Conservation (phyloP, 352 stramenopile species). For the Paralagenidium karlingii region DNA sequence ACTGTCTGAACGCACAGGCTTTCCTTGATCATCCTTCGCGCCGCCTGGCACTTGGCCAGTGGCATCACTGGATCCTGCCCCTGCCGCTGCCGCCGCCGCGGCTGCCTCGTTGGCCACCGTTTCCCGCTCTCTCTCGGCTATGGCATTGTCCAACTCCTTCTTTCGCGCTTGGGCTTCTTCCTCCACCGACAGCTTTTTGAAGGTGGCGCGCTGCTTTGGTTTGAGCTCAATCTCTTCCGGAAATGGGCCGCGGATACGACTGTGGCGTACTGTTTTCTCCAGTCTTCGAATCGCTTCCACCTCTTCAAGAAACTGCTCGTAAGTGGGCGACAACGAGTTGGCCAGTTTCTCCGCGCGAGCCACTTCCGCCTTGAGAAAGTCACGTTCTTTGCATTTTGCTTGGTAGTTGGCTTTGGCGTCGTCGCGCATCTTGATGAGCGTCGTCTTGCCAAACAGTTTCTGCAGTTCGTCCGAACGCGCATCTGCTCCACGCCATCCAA, state of each 20-base stretch:
- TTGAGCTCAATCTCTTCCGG: slow-evolving; percentile 26
- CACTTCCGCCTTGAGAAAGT: slow-evolving; percentile 33
- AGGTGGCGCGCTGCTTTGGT: slow-evolving; percentile 31
- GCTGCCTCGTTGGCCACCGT: not conserved
- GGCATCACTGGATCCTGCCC: too few species aligned
- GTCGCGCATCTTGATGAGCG: slow-evolving; percentile 48
- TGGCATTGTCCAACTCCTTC: slow-evolving; percentile 41
- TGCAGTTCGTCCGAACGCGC: slow-evolving; percentile 51
- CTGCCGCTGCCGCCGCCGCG: not conserved
- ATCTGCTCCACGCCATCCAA: too few species aligned
- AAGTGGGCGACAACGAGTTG: slow-evolving; percentile 26
- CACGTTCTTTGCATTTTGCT: slow-evolving; percentile 27
- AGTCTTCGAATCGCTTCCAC: slow-evolving; percentile 32
- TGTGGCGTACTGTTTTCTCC: slow-evolving; percentile 13
- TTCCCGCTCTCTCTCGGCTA: slow-evolving; percentile 41
- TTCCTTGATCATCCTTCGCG: not conserved
- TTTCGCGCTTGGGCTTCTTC: slow-evolving; percentile 54
- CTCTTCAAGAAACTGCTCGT: slow-evolving; percentile 52
- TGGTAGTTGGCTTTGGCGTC: slow-evolving; percentile 44
- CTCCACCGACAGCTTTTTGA: slow-evolving; percentile 76
- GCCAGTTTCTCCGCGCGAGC: slow-evolving; percentile 26
- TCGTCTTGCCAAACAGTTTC: slow-evolving; percentile 40
- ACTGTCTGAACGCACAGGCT: not conserved
- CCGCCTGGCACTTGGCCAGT: not conserved
- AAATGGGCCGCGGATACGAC: slow-evolving; percentile 44